phyloP scores from a whole-genome alignment of 805 yeast genomes.

The Ogataea angusta region DNA sequence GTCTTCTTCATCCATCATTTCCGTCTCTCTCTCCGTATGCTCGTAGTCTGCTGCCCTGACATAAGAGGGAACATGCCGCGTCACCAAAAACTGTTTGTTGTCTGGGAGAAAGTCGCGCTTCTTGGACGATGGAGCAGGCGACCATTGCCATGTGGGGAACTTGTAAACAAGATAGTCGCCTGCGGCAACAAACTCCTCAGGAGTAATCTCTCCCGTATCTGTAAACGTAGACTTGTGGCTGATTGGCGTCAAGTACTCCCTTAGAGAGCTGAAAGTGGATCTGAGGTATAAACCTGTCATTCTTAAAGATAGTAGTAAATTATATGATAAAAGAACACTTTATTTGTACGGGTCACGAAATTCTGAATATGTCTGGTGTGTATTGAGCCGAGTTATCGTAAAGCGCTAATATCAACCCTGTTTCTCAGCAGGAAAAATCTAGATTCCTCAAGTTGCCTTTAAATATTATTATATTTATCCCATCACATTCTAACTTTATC shows the following conservation, averaged over 20 bases:
- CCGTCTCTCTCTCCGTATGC: conserved; percentile 34
- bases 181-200: conserved; percentile 90
- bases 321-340: not conserved
- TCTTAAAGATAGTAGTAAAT: conserved; percentile 15
- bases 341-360: not conserved
- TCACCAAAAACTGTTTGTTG: conserved; percentile 83
- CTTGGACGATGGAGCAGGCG: conserved; percentile 51
- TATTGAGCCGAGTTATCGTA: too few species aligned
- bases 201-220: conserved; percentile 87
- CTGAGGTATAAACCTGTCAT: conserved; percentile 43
- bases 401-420: too few species aligned
- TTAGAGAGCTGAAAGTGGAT: conserved; percentile 74
- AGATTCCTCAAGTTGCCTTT: not conserved
- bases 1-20: conserved; percentile 37
- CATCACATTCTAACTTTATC: not conserved
- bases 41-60: conserved; percentile 62
- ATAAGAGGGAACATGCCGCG: conserved; percentile 85
- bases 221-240: conserved; percentile 82
- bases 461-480: conserved; percentile 1
- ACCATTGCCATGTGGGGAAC: conserved; percentile 98
- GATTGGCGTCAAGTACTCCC: conserved; percentile 93
- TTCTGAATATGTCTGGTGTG: not conserved
- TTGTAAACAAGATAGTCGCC: conserved; percentile 89
- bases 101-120: conserved; percentile 71
- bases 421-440: too few species aligned